Evolutionary conservation across 768 basidiomycete genomes (phyloP), one percentile per base, ranked within the genome.

Genomic region (Kwoniella sp.): DNA sequence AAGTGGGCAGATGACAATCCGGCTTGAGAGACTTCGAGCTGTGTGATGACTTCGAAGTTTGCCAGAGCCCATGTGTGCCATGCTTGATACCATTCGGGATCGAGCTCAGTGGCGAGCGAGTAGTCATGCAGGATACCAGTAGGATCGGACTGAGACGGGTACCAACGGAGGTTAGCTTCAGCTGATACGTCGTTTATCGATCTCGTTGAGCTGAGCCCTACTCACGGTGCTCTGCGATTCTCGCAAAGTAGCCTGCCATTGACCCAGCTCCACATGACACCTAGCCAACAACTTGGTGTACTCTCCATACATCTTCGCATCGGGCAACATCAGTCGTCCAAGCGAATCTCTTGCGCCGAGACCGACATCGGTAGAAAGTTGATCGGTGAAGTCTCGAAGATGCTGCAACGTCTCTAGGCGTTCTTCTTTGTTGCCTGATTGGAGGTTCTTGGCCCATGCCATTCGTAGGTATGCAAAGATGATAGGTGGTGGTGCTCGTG

Each of bases 11-110:
- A 84, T 3, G 86, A 85, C 12, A 88, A 76, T 58, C 90, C 88
- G 10, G 82, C 79, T 62, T 85, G 85, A 50, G 82, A 87, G 47
- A 81, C 84, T 77, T 95, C 92, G 72, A 95, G 82, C 71, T 89
- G 86, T 26, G 85, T 84, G 65, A 98, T 87, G 66, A 97, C 91
- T 59, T 97, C 92, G 68, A 96, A 94, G 79, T 98, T 97, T 2
- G 93, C 89, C 57, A 98, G 83, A 1, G 96, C 95, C 92, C 93
- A 99, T 0, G 92, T 92, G 74, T 99, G 96, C 94, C 94, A 98
- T 19, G 95, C 96, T 78, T 99, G 97, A 81, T 97, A 97, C 96
- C 96, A 99, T n/a, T 85, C 84, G 3, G 89, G 86, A 77, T 98
- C 95, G 68, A 91, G 91, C 71, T 89, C 88, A 1, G 96, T 98